Base-by-base conservation (phyloP, 768 basidiomycete species). In the Leccinum pellstonianum region DNA sequence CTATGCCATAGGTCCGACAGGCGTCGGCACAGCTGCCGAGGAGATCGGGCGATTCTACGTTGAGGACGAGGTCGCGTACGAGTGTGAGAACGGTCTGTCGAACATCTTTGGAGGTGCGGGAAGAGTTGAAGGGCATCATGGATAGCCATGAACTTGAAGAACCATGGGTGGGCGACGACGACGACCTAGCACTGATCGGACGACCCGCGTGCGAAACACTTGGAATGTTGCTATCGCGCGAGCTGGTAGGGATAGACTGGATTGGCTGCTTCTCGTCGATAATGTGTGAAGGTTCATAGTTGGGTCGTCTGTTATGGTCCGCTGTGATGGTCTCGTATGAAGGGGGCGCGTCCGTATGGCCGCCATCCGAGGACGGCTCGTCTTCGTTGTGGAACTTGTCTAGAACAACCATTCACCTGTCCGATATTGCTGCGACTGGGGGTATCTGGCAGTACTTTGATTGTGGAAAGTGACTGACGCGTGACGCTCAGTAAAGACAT, bases 21-120 rank as follows among this genome's bases (percentile, higher is more conserved):
- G 86, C 86, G 11, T 84, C 83, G 3, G 81, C 79, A 64, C 89
- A 91, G 66, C 64, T 56, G 66, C 66, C 27, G 59, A 71, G 52
- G 50, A 68, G 55, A 53, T 67, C 25, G 33, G 64, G 58, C 2
- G 71, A 66, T 3, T 67, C 61, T 10, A 49, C 31, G 23, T 63
- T 55, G 59, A 68, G 12, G 68, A 85, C 81, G 29, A 86, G 74
- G 65, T 87, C 86, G 5, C 83, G 81, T 14, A 88, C 62, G 19
- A 88, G 80, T 1, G 77, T 75, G 2, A 80, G 73, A 4, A 86
- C 79, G 2, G 86, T 87, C 31, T 70, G 68, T 4, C 77, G 78
- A 2, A 87, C 80, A 64, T 87, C 82, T 47, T 79, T 77, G 4
- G 77, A 68, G 5, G 71, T 64, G 21, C 67, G 67, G 2, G 72